Evolutionary conservation across 495 filamentous ascomycete species (phyloP).

Genomic region (Bathelium albidoporum): DNA sequence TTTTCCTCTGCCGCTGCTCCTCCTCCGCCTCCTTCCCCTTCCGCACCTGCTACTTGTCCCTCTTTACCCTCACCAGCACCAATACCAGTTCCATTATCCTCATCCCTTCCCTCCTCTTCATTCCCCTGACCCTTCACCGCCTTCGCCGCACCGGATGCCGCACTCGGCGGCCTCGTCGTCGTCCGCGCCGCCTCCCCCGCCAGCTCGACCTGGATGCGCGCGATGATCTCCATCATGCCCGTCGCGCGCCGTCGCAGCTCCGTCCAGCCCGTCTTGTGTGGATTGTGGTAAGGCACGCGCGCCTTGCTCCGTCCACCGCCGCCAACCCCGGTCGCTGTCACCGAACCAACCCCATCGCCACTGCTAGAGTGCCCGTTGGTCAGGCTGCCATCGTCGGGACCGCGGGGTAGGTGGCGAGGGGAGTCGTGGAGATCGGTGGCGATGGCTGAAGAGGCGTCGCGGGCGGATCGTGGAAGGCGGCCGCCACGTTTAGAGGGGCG

Average conservation of each 20-base stretch:
- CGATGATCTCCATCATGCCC: conserved; percentile 80
- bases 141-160: conserved; percentile 23
- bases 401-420: conserved; percentile 32
- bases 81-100: neutral
- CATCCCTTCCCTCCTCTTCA: neutral
- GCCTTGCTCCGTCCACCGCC: conserved; percentile 42
- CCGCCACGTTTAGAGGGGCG: conserved; percentile 55
- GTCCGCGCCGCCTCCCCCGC: conserved; percentile 42
- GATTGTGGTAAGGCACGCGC: neutral
- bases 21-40: conserved; percentile 2
- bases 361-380: conserved; percentile 41
- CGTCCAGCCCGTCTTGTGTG: neutral
- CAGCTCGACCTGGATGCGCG: conserved; percentile 81
- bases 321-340: neutral
- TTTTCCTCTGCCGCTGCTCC: conserved; percentile 2
- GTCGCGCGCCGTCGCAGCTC: conserved; percentile 67
- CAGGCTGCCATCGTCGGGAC: conserved; percentile 28
- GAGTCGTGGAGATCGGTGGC: conserved; percentile 12
- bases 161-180: conserved; percentile 5
- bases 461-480: conserved; percentile 63
- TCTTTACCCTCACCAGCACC: neutral
- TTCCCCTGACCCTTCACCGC: conserved; percentile 15
- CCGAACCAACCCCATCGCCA: conserved; percentile 30
- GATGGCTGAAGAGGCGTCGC: conserved; percentile 4
- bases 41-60: too few species aligned